Percentiles rank a stretch among this genome's conserved stretches.
Conservation (phyloP, 257 asterid species). For the Phtheirospermum japonicum region DNA sequence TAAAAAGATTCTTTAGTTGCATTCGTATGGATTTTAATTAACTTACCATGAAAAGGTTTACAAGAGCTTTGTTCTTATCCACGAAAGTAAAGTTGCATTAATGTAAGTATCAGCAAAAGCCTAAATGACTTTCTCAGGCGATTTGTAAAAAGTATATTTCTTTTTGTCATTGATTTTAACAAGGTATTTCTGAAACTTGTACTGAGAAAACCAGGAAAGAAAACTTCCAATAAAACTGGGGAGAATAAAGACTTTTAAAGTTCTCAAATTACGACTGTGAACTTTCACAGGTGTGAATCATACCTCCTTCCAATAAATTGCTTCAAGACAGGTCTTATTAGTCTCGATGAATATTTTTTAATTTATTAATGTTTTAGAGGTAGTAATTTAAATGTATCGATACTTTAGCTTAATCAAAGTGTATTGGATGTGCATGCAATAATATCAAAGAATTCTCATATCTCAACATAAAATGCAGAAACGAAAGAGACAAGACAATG, state of each 20-base stretch:
- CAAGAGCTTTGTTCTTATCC: constrained; percentile 57
- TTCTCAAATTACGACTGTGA: constrained; percentile 21
- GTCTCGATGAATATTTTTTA: too few relatives aligned
- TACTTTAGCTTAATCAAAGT: too few relatives aligned
- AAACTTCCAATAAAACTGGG: constrained; percentile 81
- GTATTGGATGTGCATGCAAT: too few relatives aligned
- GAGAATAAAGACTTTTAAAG: constrained; percentile 61
- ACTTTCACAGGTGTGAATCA: constrained; percentile 63
- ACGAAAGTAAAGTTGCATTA: constrained; percentile 72
- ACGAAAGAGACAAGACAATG: too few relatives aligned
- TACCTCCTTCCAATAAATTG: constrained; percentile 74
- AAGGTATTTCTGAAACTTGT: background rate
- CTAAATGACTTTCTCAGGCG: constrained; percentile 61
- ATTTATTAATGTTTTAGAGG: too few relatives aligned
- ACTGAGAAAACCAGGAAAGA: background rate
- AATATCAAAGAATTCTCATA: too few relatives aligned
- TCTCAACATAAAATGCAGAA: too few relatives aligned
- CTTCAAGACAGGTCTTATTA: constrained; percentile 5
- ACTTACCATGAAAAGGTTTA: constrained; percentile 60
- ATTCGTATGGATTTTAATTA: background rate
- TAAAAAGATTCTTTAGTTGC: background rate
- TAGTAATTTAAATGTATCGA: too few relatives aligned
- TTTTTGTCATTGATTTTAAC: background rate
- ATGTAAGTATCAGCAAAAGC: constrained; percentile 88
- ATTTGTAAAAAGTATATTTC: constrained; percentile 26